A percentile compares a stretch with the other conserved stretches of the same genome.
Conservation (phyloP, 306 rosid genomes). For the Phaseolus lunatus region DNA sequence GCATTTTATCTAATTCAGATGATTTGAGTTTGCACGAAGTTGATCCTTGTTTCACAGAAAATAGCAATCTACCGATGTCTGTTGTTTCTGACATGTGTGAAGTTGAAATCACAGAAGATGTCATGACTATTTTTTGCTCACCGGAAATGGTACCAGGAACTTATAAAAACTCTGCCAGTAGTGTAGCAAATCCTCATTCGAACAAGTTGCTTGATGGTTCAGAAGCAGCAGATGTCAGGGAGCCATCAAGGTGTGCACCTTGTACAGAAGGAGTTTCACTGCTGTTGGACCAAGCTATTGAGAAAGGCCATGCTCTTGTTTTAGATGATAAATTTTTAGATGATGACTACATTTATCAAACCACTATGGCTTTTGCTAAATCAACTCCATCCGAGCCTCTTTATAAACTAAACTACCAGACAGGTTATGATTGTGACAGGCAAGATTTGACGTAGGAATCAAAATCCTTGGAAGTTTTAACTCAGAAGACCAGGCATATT, state of each 20-base stretch:
- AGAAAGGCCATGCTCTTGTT: slow-evolving; percentile 67
- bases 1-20: slow-evolving; percentile 37
- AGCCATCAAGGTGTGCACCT: slow-evolving; percentile 22
- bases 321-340: slow-evolving; percentile 59
- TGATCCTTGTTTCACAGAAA: slow-evolving; percentile 41
- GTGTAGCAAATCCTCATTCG: slow-evolving; percentile 25
- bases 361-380: no score
- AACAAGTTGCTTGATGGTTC: slow-evolving; percentile 44
- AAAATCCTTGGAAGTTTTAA: background rate
- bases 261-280: slow-evolving; percentile 55
- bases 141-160: slow-evolving; percentile 31
- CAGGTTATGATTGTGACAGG: no score
- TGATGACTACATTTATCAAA: no score
- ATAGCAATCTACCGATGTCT: slow-evolving; percentile 38
- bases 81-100: slow-evolving; percentile 31
- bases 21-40: slow-evolving; percentile 35
- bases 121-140: slow-evolving; percentile 15
- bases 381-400: no score
- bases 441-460: slow-evolving; percentile 35
- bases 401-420: no score
- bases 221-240: slow-evolving; percentile 37
- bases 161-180: slow-evolving; percentile 7
- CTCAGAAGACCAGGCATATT: background rate
- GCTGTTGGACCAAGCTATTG: slow-evolving; percentile 67
- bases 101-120: slow-evolving; percentile 44